phyloP scores from a whole-genome alignment of 768 basidiomycete species.

The Infundibulicybe gibba region DNA sequence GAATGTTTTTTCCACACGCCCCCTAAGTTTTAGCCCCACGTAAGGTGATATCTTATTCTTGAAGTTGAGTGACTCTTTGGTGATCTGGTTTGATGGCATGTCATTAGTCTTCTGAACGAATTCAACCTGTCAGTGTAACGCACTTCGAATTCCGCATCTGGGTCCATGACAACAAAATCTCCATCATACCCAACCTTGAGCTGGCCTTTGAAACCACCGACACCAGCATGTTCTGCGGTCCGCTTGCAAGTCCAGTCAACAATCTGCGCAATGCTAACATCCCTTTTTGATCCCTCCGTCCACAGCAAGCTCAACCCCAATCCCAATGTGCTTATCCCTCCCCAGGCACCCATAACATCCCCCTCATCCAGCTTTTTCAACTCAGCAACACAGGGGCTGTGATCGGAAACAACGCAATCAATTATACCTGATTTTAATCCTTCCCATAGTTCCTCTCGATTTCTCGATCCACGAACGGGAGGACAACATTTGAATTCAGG shows the following conservation, averaged over 20 bases:
- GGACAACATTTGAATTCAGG: constrained; percentile 97
- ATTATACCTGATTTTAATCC: constrained; percentile 81
- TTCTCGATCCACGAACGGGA: constrained; percentile 74
- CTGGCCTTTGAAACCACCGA: constrained; percentile 67
- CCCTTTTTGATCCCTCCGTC: constrained; percentile 72
- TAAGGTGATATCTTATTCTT: constrained; percentile 96
- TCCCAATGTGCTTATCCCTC: constrained; percentile 89
- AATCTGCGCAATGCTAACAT: constrained; percentile 55
- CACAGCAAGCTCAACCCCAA: constrained; percentile 85
- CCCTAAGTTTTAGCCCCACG: constrained; percentile 66
- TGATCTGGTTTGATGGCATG: constrained; percentile 47
- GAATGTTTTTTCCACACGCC: constrained; percentile 74
- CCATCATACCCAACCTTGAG: constrained; percentile 76
- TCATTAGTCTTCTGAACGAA: neutral
- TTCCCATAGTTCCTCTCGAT: constrained; percentile 76
- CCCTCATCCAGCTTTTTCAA: constrained; percentile 79
- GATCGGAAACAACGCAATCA: constrained; percentile 94
- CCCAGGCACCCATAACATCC: constrained; percentile 90
- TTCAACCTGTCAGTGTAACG: constrained; percentile 5
- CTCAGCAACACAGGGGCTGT: constrained; percentile 83
- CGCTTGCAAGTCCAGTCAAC: constrained; percentile 72
- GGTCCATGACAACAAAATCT: constrained; percentile 86
- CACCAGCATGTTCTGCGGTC: constrained; percentile 78
- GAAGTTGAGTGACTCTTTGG: constrained; percentile 70
- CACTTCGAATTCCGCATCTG: constrained; percentile 46